These are phyloP conservation scores for Dothideomycetes sp. DNA, from an alignment of 2,329 filamentous ascomycete genomes.

Conservation along the genomic window DNA sequence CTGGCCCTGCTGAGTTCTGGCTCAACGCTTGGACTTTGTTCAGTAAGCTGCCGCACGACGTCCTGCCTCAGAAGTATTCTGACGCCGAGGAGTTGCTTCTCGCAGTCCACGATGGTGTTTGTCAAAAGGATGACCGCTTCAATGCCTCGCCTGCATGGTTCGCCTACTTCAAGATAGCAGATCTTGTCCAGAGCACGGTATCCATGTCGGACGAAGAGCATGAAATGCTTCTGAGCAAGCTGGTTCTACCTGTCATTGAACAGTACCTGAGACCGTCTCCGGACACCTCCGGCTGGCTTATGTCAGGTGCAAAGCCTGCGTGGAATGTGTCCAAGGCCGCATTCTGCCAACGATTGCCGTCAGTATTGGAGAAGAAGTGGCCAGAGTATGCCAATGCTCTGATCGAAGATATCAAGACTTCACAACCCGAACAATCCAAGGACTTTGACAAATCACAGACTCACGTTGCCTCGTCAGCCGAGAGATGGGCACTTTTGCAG, in stretches of 20 bases:
- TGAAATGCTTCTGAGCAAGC: constrained; percentile 36
- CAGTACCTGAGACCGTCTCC: constrained; percentile 44
- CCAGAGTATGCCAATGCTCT: constrained; percentile 50
- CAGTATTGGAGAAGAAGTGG: constrained; percentile 49
- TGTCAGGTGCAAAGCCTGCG: constrained; percentile 37
- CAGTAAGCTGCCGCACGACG: constrained; percentile 42
- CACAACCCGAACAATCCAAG: constrained; percentile 71
- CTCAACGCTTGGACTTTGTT: constrained; percentile 55
- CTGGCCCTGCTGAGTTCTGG: constrained; percentile 68
- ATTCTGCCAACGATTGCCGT: constrained; percentile 4
- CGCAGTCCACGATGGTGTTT: constrained; percentile 62
- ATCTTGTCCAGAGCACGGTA: constrained; percentile 32
- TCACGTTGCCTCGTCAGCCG: constrained; percentile 54
- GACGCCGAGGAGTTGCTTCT: constrained; percentile 54
- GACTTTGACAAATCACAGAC: constrained; percentile 66
- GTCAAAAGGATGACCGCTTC: constrained; percentile 61
- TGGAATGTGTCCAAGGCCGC: constrained; percentile 31
- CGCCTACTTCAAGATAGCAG: constrained; percentile 59
- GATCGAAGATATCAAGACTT: constrained; percentile 59
- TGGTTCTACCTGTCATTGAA: constrained; percentile 43
- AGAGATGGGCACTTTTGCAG: constrained; percentile 53
- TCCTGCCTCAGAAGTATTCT: constrained; percentile 46
- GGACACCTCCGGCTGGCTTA: constrained; percentile 41
- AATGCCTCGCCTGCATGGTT: constrained; percentile 64
- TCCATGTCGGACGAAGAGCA: constrained; percentile 35